A percentile compares a stretch with the other conserved stretches of the same genome.
Conservation (phyloP, 1,284 basidiomycete genomes). For the Rugosomyces carneus region DNA sequence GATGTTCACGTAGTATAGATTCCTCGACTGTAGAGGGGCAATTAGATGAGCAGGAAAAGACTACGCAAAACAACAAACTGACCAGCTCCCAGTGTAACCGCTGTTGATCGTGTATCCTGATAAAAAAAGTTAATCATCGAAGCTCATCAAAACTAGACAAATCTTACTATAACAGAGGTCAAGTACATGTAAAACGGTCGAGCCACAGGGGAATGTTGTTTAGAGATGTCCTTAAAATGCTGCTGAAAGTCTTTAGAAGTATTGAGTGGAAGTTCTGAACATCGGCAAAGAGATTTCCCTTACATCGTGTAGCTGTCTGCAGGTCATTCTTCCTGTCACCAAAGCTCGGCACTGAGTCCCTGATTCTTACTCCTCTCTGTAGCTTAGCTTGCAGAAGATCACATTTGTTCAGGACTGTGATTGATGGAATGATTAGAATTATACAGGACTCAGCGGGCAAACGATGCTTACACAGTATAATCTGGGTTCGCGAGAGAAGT, state of each 20-base stretch:
- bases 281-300: neutral
- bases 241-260: slow-evolving; percentile 56
- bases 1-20: slow-evolving; percentile 47
- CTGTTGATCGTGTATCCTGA: slow-evolving; percentile 65
- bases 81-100: slow-evolving; percentile 59
- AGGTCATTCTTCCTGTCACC: slow-evolving; percentile 56
- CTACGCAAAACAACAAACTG: slow-evolving; percentile 20
- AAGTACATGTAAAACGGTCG: slow-evolving; percentile 67
- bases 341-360: slow-evolving; percentile 57
- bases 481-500: slow-evolving; percentile 52
- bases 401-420: slow-evolving; percentile 54
- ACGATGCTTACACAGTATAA: slow-evolving; percentile 41
- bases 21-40: slow-evolving; percentile 34
- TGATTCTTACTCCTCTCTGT: slow-evolving; percentile 50
- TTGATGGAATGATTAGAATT: neutral
- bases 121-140: slow-evolving; percentile 9
- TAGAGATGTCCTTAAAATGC: slow-evolving; percentile 60
- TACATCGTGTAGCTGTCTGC: slow-evolving; percentile 53
- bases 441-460: neutral
- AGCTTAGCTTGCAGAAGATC: slow-evolving; percentile 67
- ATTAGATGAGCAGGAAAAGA: neutral
- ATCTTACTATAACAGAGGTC: slow-evolving; percentile 65
- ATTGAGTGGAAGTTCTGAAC: neutral
- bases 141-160: neutral
- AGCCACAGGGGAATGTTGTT: slow-evolving; percentile 50